A percentile compares a stretch with the other conserved stretches of the same genome.
These are phyloP conservation scores for Metarhizium robertsii DNA, from an alignment of 2,329 filamentous ascomycete species.

Conservation along the genomic window DNA sequence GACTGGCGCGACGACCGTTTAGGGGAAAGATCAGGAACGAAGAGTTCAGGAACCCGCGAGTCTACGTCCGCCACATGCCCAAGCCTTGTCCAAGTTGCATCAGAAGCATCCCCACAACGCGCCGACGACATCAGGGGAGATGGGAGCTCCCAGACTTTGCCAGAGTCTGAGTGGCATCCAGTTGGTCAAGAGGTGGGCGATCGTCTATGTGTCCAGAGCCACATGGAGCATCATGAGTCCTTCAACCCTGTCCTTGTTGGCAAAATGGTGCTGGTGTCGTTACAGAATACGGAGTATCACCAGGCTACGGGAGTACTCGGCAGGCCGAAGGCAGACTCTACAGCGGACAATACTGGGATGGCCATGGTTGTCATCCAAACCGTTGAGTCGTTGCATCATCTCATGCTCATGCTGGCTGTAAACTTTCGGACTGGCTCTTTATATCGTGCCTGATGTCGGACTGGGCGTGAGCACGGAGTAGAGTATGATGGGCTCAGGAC, in stretches of 20 bases:
- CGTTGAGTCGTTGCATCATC: not conserved
- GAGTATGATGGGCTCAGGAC: too few species aligned
- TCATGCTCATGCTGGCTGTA: not conserved
- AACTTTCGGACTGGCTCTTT: too few species aligned
- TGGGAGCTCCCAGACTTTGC: not conserved
- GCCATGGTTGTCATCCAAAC: not conserved
- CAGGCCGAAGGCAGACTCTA: not conserved
- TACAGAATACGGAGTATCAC: not conserved
- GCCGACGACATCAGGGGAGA: not conserved
- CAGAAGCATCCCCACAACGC: not conserved
- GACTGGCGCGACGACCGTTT: constrained; percentile 1
- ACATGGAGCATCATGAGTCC: not conserved
- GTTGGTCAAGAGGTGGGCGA: not conserved
- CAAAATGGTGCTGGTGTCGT: not conserved
- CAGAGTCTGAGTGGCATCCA: not conserved
- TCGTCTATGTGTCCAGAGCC: not conserved
- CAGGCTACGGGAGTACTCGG: not conserved
- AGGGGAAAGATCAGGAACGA: constrained; percentile 6
- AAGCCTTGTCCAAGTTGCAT: not conserved
- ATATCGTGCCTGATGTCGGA: too few species aligned
- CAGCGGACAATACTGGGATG: not conserved
- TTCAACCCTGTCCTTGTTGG: not conserved
- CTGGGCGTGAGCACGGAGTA: too few species aligned
- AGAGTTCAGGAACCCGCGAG: constrained; percentile 4
- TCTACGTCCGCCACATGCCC: not conserved